Base-by-base conservation (phyloP, 2,329 filamentous ascomycete genomes). In the Arthrobotrys megalospora region DNA sequence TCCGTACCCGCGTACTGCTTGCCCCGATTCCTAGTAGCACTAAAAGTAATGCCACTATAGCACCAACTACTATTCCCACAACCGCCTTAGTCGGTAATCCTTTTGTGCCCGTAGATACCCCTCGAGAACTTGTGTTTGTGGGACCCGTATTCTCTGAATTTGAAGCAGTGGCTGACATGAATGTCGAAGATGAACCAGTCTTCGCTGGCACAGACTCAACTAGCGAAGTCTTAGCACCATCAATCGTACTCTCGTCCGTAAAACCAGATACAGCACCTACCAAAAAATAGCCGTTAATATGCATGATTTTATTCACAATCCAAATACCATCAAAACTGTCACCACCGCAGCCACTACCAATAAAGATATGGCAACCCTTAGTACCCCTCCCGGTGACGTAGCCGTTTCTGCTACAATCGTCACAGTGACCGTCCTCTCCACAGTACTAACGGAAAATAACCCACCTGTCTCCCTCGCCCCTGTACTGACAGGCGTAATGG, bases 391-490 rank as follows among this genome's bases (percentile, higher is more conserved):
- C 6, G 43, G 62, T 19, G 52, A 62, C 43, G 16, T 14, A 66
- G n/a, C 41, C 38, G 70, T 67, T 52, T 72, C 58, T 2, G 66
- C 28, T 5, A 43, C 48, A 24, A 67, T 62, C 1, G 69, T 72
- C 6, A 48, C 60, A 28, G 70, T 77, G 7, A 70, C 65, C 5
- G 72, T 70, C 41, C 66, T 70, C 53, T 70, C 52, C 34, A 41
- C 52, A 12, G 52, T 58, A 53, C 12, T 36, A 53, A 41, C 50
- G 32, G 21, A 16, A 65, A 16, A 36, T 19, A 16, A 38, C 65
- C 65, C 58, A 70, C 72, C 72, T 76, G 72, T 70, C 24, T 58
- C 53, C 16, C 8, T 21, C 4, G 16, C 69, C 16, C 34, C 32
- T 6, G 36, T 52, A 16, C 55, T 34, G 11, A 34, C 24, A 10